phyloP scores from a whole-genome alignment of 2,329 filamentous ascomycete species.

The Pyrenophora seminiperda region DNA sequence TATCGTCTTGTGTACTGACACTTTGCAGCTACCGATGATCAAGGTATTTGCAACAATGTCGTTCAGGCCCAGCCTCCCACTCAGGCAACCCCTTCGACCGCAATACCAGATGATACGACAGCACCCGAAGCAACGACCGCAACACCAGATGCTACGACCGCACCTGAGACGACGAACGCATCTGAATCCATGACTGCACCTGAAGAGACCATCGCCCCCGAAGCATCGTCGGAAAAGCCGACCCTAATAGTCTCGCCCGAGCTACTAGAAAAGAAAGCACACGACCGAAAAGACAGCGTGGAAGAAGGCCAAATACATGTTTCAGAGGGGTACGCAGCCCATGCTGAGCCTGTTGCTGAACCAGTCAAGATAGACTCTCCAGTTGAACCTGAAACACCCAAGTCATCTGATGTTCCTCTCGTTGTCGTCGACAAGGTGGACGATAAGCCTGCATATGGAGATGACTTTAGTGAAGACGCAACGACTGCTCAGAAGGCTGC shows the following conservation, averaged over 20 bases:
- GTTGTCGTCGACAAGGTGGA: constrained; percentile 47
- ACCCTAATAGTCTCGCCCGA: not conserved
- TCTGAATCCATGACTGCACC: too few relatives aligned
- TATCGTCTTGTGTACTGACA: constrained; percentile 21
- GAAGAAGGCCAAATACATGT: constrained; percentile 24
- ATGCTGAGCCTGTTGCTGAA: constrained; percentile 31
- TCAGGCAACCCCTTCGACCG: not conserved
- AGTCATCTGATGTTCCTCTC: constrained; percentile 26
- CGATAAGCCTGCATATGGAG: constrained; percentile 39
- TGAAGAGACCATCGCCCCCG: not conserved
- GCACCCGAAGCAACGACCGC: not conserved
- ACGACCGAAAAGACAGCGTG: constrained; percentile 27
- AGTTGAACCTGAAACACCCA: constrained; percentile 11
- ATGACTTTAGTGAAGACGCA: constrained; percentile 45
- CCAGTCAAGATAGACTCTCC: constrained; percentile 20
- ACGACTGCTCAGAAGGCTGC: constrained; percentile 44
- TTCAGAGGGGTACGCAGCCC: constrained; percentile 19
- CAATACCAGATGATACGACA: constrained; percentile 2
- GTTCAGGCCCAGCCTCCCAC: constrained; percentile 42
- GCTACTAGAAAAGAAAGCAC: constrained; percentile 9
- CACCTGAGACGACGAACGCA: too few relatives aligned
- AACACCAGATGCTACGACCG: not conserved
- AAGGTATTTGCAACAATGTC: constrained; percentile 61
- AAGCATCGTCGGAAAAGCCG: not conserved
- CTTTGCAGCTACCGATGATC: constrained; percentile 55